These are phyloP conservation scores for Glebionis coronaria DNA, from an alignment of 129 eudicot genomes.

Conservation along the genomic window DNA sequence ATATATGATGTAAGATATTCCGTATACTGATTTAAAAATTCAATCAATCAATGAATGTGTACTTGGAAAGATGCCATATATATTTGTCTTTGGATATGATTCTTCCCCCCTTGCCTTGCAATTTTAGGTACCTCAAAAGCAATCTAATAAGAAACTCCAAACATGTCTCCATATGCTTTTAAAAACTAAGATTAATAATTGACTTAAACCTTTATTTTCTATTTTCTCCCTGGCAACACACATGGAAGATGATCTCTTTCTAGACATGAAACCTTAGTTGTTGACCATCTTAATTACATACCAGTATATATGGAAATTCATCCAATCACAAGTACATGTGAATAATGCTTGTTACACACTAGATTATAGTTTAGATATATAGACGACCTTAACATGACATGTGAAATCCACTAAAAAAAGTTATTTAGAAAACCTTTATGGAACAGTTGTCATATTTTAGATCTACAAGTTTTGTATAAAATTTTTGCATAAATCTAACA, in stretches of 20 bases:
- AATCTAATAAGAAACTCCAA: slow-evolving; percentile 32
- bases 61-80: slow-evolving; percentile 34
- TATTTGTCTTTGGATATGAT: slow-evolving; percentile 47
- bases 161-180: slow-evolving; percentile 40
- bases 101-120: slow-evolving; percentile 46
- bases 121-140: slow-evolving; percentile 39
- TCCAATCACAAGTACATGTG: not conserved
- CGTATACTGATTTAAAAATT: slow-evolving; percentile 1
- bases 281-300: slow-evolving; percentile 11
- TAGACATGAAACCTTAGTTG: slow-evolving; percentile 11
- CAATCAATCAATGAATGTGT: slow-evolving; percentile 30
- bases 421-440: too few relatives aligned
- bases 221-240: slow-evolving; percentile 27
- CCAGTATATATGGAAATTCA: not conserved
- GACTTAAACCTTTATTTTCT: slow-evolving; percentile 30
- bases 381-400: too few relatives aligned
- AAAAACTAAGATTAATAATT: slow-evolving; percentile 30
- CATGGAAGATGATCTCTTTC: slow-evolving; percentile 32
- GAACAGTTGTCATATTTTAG: not conserved
- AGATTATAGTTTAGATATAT: too few relatives aligned
- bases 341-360: too few relatives aligned
- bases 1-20: slow-evolving; percentile 20
- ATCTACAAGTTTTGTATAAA: too few relatives aligned
- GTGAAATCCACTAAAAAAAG: too few relatives aligned
- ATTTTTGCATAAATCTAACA: not conserved